Evolutionary conservation across 1,284 basidiomycete species (phyloP).

Genomic region (Wolfiporia cocos): DNA sequence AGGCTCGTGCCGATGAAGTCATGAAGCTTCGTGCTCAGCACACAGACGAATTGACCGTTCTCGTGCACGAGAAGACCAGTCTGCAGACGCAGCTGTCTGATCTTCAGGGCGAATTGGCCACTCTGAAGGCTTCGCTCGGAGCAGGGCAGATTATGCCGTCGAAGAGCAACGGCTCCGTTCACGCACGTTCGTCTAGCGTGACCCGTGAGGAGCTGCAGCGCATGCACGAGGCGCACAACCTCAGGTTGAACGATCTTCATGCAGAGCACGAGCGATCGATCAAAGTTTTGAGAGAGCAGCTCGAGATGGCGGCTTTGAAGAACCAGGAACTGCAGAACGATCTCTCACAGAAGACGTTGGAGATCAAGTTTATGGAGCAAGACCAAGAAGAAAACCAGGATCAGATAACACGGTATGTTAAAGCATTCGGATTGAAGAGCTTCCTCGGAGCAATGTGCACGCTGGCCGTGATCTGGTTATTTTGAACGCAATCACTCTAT

Average conservation of each 20-base stretch:
- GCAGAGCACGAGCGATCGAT: conserved; percentile 63
- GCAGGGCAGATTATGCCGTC: conserved; percentile 41
- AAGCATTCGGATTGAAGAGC: conserved; percentile 51
- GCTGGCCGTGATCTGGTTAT: conserved; percentile 49
- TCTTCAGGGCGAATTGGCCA: conserved; percentile 70
- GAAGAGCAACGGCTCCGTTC: conserved; percentile 47
- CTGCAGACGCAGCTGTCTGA: conserved; percentile 58
- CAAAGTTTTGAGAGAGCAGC: conserved; percentile 51
- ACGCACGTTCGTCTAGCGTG: conserved; percentile 43
- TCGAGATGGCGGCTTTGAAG: conserved; percentile 49
- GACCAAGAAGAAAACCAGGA: conserved; percentile 72
- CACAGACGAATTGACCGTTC: conserved; percentile 47
- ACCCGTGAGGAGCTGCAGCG: conserved; percentile 70
- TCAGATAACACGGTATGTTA: conserved; percentile 72
- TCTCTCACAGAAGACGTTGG: conserved; percentile 66
- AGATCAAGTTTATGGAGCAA: conserved; percentile 70
- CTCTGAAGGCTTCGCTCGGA: conserved; percentile 46
- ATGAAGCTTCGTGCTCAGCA: conserved; percentile 52
- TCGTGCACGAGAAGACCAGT: conserved; percentile 53
- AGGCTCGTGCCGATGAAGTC: conserved; percentile 61
- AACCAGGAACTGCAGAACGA: conserved; percentile 55
- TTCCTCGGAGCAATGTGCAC: conserved; percentile 47
- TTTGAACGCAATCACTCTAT: conserved; percentile 32
- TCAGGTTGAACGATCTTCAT: conserved; percentile 73
- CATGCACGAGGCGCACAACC: conserved; percentile 75